phyloP scores from a whole-genome alignment of 129 eudicot species.

The Oenanthe sinensis region DNA sequence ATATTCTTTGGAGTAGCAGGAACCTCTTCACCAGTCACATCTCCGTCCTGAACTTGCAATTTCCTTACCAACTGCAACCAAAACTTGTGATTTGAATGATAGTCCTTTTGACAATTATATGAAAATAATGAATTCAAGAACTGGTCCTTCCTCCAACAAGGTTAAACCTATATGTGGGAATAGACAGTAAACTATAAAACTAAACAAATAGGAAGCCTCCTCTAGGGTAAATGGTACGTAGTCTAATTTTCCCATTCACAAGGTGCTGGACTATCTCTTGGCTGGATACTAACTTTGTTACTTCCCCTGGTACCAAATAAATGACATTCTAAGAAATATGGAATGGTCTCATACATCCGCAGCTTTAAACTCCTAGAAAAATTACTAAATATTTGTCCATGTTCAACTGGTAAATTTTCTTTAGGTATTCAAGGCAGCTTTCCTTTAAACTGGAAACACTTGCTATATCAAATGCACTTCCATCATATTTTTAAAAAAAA shows the following conservation, averaged over 20 bases:
- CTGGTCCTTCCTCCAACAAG: background rate
- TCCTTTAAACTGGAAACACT: background rate
- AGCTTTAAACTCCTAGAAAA: background rate
- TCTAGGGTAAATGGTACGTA: too few relatives aligned
- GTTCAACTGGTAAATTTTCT: background rate
- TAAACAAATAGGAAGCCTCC: background rate
- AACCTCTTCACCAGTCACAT: conserved; percentile 76
- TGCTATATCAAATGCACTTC: background rate
- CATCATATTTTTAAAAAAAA: background rate
- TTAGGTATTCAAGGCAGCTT: background rate
- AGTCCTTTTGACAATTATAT: background rate
- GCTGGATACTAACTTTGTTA: background rate
- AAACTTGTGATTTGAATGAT: conserved; percentile 2
- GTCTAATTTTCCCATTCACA: background rate
- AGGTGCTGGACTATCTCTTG: background rate
- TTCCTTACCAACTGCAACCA: conserved; percentile 58
- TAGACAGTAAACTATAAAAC: background rate
- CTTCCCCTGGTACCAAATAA: background rate
- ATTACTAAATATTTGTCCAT: background rate
- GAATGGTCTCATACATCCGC: background rate
- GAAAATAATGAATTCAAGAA: background rate
- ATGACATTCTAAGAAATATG: background rate
- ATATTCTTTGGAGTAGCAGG: conserved; percentile 86
- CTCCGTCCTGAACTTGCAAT: conserved; percentile 88
- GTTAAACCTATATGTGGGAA: background rate